Conservation (phyloP, 805 yeast genomes). For the Priceomyces melissophilus region DNA sequence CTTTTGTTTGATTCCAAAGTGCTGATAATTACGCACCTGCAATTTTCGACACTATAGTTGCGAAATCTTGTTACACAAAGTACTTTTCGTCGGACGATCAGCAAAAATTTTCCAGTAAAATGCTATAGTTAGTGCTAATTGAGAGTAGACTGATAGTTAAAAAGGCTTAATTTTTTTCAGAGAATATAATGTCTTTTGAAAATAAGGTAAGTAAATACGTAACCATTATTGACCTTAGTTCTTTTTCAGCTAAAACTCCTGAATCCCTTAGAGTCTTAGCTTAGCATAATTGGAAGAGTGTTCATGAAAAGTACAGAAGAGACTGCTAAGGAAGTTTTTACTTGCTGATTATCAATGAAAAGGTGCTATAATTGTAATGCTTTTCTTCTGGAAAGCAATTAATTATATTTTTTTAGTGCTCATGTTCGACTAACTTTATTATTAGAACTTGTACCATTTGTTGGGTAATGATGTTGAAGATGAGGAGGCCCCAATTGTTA, state of each 20-base stretch:
- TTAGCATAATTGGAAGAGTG: too few species aligned
- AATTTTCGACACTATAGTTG: background rate
- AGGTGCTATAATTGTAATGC: background rate
- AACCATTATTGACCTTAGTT: too few species aligned
- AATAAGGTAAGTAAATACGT: conserved; percentile 39
- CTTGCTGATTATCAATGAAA: background rate
- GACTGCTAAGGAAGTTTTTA: too few species aligned
- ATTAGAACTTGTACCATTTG: conserved; percentile 74
- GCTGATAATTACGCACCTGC: conserved; percentile 4
- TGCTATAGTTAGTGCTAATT: background rate
- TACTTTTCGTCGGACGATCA: conserved; percentile 8
- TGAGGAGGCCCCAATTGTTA: conserved; percentile 52
- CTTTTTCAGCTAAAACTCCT: too few species aligned
- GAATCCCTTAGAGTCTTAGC: too few species aligned
- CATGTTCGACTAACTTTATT: background rate
- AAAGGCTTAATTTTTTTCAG: conserved; percentile 2
- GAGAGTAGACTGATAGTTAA: background rate
- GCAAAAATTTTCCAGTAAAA: conserved; percentile 9
- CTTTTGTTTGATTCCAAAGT: background rate
- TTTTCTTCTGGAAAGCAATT: background rate
- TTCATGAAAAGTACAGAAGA: too few species aligned
- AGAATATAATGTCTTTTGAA: conserved; percentile 40
- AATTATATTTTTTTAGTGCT: too few species aligned
- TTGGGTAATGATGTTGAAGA: conserved; percentile 89
- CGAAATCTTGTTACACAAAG: conserved; percentile 9